phyloP scores from a whole-genome alignment of 768 basidiomycete species.

The Trametes maxima region DNA sequence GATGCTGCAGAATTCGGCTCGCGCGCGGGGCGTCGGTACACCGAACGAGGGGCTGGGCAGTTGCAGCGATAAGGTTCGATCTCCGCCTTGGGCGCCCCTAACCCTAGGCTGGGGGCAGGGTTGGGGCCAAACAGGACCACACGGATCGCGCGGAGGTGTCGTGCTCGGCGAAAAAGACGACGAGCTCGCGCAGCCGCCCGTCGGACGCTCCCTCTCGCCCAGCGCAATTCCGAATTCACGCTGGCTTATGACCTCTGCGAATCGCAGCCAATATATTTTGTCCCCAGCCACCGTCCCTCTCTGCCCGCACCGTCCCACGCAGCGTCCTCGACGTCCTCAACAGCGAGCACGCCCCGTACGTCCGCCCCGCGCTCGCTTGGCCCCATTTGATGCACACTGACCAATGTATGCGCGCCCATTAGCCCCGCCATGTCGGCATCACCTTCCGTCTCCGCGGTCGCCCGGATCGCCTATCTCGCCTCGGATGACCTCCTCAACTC shows the following conservation, averaged over 20 bases:
- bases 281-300: conserved; percentile 5
- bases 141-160: conserved; percentile 21
- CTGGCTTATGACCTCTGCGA: conserved; percentile 10
- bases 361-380: not conserved
- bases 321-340: conserved; percentile 7
- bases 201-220: not conserved
- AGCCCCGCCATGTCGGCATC: conserved; percentile 19
- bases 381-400: conserved; percentile 2
- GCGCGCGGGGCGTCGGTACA: conserved; percentile 12
- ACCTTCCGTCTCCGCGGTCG: conserved; percentile 45
- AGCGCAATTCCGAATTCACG: conserved; percentile 18
- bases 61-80: conserved; percentile 29
- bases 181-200: conserved; percentile 1
- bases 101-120: conserved; percentile 21
- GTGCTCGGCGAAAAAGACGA: conserved; percentile 15
- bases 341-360: not conserved
- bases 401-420: conserved; percentile 16
- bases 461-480: conserved; percentile 70
- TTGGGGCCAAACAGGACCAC: conserved; percentile 17
- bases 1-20: conserved; percentile 22
- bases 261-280: conserved; percentile 19
- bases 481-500: conserved; percentile 69
- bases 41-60: conserved; percentile 31
- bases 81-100: conserved; percentile 15
- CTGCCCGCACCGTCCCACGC: conserved; percentile 9